phyloP scores from a whole-genome alignment of 768 basidiomycete genomes.

The Hypsizygus marmoreus region DNA sequence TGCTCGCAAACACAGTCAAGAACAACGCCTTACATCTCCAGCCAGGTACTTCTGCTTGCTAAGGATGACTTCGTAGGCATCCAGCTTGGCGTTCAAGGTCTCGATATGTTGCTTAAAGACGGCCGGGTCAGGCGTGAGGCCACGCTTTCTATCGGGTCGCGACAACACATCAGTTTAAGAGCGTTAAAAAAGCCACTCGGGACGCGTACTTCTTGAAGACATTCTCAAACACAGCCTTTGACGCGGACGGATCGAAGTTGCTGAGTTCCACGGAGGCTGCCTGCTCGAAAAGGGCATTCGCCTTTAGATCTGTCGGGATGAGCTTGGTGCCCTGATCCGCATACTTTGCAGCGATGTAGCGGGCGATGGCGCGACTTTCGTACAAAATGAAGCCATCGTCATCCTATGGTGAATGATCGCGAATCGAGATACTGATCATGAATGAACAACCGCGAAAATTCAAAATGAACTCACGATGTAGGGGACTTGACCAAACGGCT shows the following conservation, averaged over 20 bases:
- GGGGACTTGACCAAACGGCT: slow-evolving; percentile 55
- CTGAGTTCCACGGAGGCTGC: slow-evolving; percentile 50
- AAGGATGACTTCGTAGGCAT: slow-evolving; percentile 59
- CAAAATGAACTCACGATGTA: slow-evolving; percentile 20
- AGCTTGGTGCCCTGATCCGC: slow-evolving; percentile 49
- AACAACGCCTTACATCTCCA: slow-evolving; percentile 53
- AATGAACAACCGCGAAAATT: slow-evolving; percentile 28
- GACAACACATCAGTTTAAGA: no score
- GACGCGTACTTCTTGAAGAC: slow-evolving; percentile 52
- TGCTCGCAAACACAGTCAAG: slow-evolving; percentile 40
- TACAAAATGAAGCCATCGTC: slow-evolving; percentile 69
- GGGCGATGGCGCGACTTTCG: slow-evolving; percentile 62
- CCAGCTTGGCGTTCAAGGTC: slow-evolving; percentile 42
- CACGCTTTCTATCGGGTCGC: slow-evolving; percentile 49
- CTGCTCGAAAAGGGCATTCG: slow-evolving; percentile 50
- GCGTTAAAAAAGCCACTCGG: no score
- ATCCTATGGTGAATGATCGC: slow-evolving; percentile 34
- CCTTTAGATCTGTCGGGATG: slow-evolving; percentile 43
- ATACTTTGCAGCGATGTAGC: slow-evolving; percentile 62
- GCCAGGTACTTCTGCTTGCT: slow-evolving; percentile 57
- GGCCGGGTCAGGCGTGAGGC: slow-evolving; percentile 49
- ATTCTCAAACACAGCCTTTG: slow-evolving; percentile 44
- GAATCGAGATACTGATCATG: no score
- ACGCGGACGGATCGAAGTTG: slow-evolving; percentile 54
- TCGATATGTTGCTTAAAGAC: slow-evolving; percentile 24